Conservation (phyloP, 805 yeast species). For the Martiniozyma abietophila region DNA sequence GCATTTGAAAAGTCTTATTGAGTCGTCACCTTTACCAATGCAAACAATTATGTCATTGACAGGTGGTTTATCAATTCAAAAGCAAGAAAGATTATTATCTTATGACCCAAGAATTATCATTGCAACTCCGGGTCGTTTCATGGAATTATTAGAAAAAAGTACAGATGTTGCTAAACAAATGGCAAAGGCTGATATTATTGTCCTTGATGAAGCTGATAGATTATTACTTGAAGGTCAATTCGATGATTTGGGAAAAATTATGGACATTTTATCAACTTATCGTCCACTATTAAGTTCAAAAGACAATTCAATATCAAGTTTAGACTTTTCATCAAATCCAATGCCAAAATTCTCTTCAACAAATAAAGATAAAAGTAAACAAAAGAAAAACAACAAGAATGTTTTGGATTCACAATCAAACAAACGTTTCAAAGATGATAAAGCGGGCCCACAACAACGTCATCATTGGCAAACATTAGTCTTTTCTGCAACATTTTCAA, state of each 20-base stretch:
- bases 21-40: conserved; percentile 34
- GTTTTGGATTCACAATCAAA: too few species aligned
- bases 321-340: too few species aligned
- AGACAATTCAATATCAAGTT: too few species aligned
- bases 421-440: too few species aligned
- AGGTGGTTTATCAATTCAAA: conserved; percentile 92
- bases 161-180: conserved; percentile 34
- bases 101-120: conserved; percentile 75
- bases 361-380: too few species aligned
- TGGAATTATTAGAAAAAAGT: conserved; percentile 67
- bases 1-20: conserved; percentile 55
- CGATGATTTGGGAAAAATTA: conserved; percentile 77
- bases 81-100: conserved; percentile 72
- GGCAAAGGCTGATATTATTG: conserved; percentile 42
- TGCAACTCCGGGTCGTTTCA: conserved; percentile 92
- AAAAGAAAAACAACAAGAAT: too few species aligned
- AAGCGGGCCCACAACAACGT: too few species aligned
- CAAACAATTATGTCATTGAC: conserved; percentile 69
- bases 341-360: background rate
- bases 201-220: conserved; percentile 94
- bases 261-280: conserved; percentile 50
- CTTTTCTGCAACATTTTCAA: conserved; percentile 91
- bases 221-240: conserved; percentile 93
- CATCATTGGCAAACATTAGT: conserved; percentile 70
- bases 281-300: conserved; percentile 30